Conservation (phyloP, 2,329 filamentous ascomycete genomes). For the Colletotrichum musicola region DNA sequence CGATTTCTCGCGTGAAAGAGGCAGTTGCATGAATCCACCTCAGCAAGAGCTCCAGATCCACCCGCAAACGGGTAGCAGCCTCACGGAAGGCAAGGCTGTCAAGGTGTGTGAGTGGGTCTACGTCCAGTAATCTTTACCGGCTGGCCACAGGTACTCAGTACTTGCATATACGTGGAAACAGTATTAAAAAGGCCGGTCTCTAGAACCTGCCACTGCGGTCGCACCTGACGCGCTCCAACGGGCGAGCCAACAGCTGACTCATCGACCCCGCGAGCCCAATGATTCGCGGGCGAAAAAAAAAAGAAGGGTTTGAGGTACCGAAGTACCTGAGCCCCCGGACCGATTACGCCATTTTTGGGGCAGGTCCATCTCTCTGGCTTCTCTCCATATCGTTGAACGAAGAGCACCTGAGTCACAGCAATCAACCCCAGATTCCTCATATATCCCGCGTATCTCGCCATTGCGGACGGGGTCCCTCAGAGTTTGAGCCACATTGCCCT, state of each 20-base stretch:
- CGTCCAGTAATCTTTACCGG: slow-evolving; percentile 15
- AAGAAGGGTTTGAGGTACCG: not conserved
- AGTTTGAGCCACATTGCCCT: slow-evolving; percentile 4
- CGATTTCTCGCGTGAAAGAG: slow-evolving; percentile 37
- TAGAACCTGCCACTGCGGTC: slow-evolving; percentile 5
- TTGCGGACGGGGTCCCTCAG: not conserved
- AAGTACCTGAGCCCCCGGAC: not conserved
- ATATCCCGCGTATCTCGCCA: slow-evolving; percentile 32
- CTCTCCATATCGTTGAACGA: slow-evolving; percentile 6
- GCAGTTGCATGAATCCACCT: slow-evolving; percentile 28
- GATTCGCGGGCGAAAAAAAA: not conserved
- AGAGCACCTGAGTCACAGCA: slow-evolving; percentile 3
- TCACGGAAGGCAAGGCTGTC: slow-evolving; percentile 36
- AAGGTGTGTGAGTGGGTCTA: not conserved
- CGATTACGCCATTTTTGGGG: slow-evolving; percentile 37
- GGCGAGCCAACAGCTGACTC: slow-evolving; percentile 21
- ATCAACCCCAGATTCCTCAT: slow-evolving; percentile 26
- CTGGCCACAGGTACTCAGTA: slow-evolving; percentile 10
- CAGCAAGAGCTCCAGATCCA: slow-evolving; percentile 33
- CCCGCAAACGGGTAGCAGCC: slow-evolving; percentile 37
- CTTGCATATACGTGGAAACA: not conserved
- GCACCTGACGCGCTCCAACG: not conserved
- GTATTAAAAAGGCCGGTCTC: not conserved
- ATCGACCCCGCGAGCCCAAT: slow-evolving; percentile 29
- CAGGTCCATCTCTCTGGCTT: slow-evolving; percentile 17